phyloP scores from a whole-genome alignment of 2,329 filamentous ascomycete genomes.

The Diaporthe caulivora region DNA sequence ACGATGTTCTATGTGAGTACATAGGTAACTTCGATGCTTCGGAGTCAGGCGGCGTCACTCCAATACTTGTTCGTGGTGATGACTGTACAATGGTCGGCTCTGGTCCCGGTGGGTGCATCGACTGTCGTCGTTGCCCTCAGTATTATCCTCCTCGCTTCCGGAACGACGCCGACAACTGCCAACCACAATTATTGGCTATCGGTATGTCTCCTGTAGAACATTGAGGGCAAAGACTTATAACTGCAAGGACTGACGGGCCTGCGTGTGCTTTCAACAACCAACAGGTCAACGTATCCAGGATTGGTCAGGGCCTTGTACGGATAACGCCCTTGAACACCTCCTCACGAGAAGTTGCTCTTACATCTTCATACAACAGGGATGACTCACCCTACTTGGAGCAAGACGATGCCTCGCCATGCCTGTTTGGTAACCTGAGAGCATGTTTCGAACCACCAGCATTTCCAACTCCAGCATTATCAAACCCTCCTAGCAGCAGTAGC shows the following conservation, averaged over 20 bases:
- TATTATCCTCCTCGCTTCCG: not conserved
- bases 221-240: not conserved
- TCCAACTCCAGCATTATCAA: not conserved
- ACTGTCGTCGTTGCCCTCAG: slow-evolving; percentile 12
- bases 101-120: not conserved
- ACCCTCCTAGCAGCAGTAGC: not conserved
- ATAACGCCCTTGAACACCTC: not conserved
- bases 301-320: not conserved
- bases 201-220: not conserved
- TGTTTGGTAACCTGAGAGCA: not conserved
- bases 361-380: too few relatives aligned
- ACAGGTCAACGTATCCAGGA: slow-evolving; percentile 11
- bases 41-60: not conserved
- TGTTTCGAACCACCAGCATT: not conserved
- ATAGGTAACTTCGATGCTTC: too few relatives aligned
- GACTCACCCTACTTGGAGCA: not conserved
- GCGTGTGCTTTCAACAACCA: not conserved
- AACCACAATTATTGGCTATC: slow-evolving; percentile 3
- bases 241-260: too few relatives aligned
- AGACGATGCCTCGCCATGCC: not conserved
- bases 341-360: too few relatives aligned
- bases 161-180: not conserved
- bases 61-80: not conserved
- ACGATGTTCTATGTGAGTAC: too few relatives aligned
- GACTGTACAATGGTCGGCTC: not conserved